Evolutionary conservation across 2,329 filamentous ascomycete genomes (phyloP).

Genomic region (Colletotrichum sp.): DNA sequence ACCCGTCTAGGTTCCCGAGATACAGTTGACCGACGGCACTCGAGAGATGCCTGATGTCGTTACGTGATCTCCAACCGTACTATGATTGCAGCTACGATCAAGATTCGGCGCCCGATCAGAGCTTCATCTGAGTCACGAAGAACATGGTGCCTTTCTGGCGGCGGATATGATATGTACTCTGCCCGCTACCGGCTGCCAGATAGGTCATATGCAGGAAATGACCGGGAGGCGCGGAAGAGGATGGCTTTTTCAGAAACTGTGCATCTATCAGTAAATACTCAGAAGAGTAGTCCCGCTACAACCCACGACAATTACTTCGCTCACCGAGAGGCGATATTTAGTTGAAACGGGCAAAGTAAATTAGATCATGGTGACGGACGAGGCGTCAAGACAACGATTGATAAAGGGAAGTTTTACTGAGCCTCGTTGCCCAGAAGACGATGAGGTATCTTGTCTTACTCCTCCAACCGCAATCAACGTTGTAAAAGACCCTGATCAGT

Average conservation of each 20-base stretch:
- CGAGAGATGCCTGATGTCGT: background rate
- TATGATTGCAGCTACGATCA: background rate
- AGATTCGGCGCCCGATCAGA: background rate
- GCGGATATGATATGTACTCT: background rate
- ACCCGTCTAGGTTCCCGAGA: background rate
- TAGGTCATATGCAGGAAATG: background rate
- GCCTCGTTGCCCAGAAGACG: background rate
- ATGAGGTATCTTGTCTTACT: background rate
- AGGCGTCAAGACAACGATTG: slow-evolving; percentile 19
- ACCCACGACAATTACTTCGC: background rate
- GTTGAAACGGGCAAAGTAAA: background rate
- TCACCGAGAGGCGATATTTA: background rate
- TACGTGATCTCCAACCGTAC: background rate
- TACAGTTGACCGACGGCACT: background rate
- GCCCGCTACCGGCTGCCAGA: background rate
- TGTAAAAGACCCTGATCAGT: background rate
- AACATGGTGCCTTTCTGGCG: background rate
- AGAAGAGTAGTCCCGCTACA: background rate
- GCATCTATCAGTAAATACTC: background rate
- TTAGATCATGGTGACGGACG: slow-evolving; percentile 35
- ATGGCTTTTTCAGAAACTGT: background rate
- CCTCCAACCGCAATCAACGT: background rate
- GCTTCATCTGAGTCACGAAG: background rate
- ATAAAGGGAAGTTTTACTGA: background rate
- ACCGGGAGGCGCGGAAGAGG: background rate